Percentiles rank a stretch among this genome's conserved stretches.
Evolutionary conservation across 495 filamentous ascomycete genomes (phyloP).

Genomic region (Symbiotaphrina buchneri): DNA sequence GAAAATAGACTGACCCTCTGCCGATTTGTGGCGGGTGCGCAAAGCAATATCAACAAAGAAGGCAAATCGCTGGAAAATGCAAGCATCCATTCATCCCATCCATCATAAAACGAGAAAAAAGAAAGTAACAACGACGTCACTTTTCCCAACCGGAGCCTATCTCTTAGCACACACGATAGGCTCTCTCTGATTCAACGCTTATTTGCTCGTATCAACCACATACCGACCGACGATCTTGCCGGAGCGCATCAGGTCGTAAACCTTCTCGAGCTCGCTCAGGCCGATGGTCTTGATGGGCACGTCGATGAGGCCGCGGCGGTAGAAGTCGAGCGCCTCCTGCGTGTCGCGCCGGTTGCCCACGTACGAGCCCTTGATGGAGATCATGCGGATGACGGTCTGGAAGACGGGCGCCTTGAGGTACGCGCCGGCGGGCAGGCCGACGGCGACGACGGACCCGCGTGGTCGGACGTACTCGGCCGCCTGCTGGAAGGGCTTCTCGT

Average conservation of each 20-base stretch:
- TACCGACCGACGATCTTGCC: constrained; percentile 73
- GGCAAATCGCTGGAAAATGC: too few relatives aligned
- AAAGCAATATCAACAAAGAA: too few relatives aligned
- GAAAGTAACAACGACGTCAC: too few relatives aligned
- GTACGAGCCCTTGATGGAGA: constrained; percentile 81
- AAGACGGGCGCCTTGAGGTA: constrained; percentile 68
- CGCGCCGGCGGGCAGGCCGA: constrained; percentile 64
- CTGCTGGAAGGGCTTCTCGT: constrained; percentile 87
- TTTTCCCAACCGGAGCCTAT: too few relatives aligned
- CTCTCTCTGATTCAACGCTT: constrained; percentile 9
- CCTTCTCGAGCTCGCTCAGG: constrained; percentile 49
- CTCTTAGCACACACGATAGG: too few relatives aligned
- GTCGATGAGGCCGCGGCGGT: constrained; percentile 56
- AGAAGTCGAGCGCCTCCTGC: constrained; percentile 77
- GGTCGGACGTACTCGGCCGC: constrained; percentile 68
- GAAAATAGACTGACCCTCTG: too few relatives aligned
- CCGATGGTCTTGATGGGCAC: constrained; percentile 69
- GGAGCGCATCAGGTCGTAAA: constrained; percentile 28
- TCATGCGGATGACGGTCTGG: constrained; percentile 66
- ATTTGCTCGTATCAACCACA: constrained; percentile 51
- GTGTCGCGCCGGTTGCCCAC: constrained; percentile 78
- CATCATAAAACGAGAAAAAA: too few relatives aligned
- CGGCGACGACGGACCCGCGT: constrained; percentile 57
- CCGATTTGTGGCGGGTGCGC: too few relatives aligned
- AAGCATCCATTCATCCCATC: not conserved